Evolutionary conservation across 768 basidiomycete species (phyloP), one percentile per base, ranked within the genome.

Genomic region (Boletus sp.): DNA sequence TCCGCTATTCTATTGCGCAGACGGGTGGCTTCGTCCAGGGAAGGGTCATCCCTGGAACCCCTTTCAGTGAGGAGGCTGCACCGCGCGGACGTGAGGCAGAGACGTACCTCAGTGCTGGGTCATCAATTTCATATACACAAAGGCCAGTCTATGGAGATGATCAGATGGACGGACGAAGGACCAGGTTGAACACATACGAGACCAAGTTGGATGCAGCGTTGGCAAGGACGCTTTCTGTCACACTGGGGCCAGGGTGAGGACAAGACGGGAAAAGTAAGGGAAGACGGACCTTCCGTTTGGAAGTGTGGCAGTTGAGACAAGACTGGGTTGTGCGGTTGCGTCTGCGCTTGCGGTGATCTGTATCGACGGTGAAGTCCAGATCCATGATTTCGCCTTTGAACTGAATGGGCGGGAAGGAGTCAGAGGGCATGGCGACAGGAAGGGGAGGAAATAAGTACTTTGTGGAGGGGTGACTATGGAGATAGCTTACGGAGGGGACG

Each of bases 61-160:
- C 29, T 33, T 55, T 54, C 36, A 42, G 6, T 57, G 20, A 52
- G 53, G 6, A 50, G 30, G 33, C 14, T 15, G 36, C 7, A 20
- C 5, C 17, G 15, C 29, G 45, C 11, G 52, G 49, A 52, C 5
- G 46, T 35, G 48, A 37, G 49, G 18, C 14, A 29, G 7, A 55
- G n/a, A 37, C 60, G 17, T 61, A 90, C 91, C 89, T 80, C 37
- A 89, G 74, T 10, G 88, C 86, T 14, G 90, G 90, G 73, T 93
- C 93, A 69, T 95, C 94, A 61, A 95, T 90, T 68, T 96, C 94
- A 64, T 96, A 96, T 1, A 96, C 92, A 71, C 94, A 96, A 17
- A 95, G 87, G 50, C 94, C 94, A 20, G 94, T 95, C 90, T 93
- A 7, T 3, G 49, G 63, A 15, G 20, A 49, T 3, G 56, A 51